Base-by-base conservation (phyloP, 371 early-diverging fungal species). In the Syncephalastrum sp. region DNA sequence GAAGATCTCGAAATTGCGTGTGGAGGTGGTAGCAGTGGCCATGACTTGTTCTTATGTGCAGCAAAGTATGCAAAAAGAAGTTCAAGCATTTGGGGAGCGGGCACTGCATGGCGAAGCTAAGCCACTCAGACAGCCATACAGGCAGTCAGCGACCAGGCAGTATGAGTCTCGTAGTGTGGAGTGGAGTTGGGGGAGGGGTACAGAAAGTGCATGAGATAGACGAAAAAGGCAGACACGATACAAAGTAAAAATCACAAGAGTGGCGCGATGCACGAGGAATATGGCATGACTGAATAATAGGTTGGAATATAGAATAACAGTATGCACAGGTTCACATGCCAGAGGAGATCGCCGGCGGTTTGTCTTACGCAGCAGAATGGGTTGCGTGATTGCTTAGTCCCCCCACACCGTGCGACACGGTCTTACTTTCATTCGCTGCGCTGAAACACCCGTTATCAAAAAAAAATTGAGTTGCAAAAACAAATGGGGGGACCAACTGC, bases 1-100 rank as follows among this genome's bases (percentile, higher is more conserved):
- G 60, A 88, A 86, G 14, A 83, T 81, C 50, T 83, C 82, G 16
- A 69, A 79, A 16, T 65, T 72, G 29, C 65, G 65, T 23, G 59
- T 44, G 15, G 69, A 24, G 42, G 54, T 49, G 5, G 57, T 27
- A 21, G 29, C 61, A 42, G 62, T 29, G 16, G 50, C 25, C 58
- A 50, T 63, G 15, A n/a, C 21, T 42, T 25, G 6, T 53, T 53
- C n/a, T 53, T 23, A 50, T 21, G 42, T 17, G 45, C 4, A 51
- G n/a, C 10, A 33, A 15, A 21, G 38, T 23, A 33, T 38, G 41
- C 12, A 56, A 44, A 55, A 44, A 54, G 12, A 47, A 42, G 14
- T 13, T 13, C 16, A 15, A 12, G 57, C 27, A 14, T 4, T 16
- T 14, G 41, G 4, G 46, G n/a, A 19, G 46, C 21, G 23, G 33